These are phyloP conservation scores for Beauveria rudraprayagi DNA, from an alignment of 2,329 filamentous ascomycete species.

Conservation along the genomic window DNA sequence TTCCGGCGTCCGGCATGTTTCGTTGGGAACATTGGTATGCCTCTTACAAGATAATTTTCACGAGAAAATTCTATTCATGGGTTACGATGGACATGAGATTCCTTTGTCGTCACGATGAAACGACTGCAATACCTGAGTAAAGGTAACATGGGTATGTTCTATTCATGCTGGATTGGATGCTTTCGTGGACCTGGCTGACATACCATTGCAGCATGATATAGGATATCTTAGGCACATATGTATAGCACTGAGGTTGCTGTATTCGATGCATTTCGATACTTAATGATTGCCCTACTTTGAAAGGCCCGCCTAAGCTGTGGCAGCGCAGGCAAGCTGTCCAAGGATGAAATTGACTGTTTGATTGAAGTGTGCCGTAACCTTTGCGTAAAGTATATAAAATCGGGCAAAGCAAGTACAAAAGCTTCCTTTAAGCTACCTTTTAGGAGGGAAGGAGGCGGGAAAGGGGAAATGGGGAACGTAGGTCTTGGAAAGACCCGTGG, in stretches of 20 bases:
- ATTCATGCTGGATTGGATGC: background rate
- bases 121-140: background rate
- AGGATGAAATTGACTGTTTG: background rate
- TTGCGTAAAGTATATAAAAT: background rate
- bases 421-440: background rate
- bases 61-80: background rate
- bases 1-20: background rate
- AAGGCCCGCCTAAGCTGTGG: no score
- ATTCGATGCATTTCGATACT: background rate
- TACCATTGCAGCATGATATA: constrained; percentile 1
- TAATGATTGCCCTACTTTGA: background rate
- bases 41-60: background rate
- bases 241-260: background rate
- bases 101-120: background rate
- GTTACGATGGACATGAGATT: background rate
- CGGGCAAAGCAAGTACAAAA: no score
- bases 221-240: constrained; percentile 1
- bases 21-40: background rate
- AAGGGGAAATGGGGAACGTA: background rate
- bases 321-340: background rate
- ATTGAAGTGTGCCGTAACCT: background rate
- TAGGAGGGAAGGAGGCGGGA: background rate
- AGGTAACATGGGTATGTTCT: background rate
- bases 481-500: background rate
- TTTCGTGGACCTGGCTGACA: background rate